phyloP scores from a whole-genome alignment of 1,284 basidiomycete species.

The Moniliophthora roreri region DNA sequence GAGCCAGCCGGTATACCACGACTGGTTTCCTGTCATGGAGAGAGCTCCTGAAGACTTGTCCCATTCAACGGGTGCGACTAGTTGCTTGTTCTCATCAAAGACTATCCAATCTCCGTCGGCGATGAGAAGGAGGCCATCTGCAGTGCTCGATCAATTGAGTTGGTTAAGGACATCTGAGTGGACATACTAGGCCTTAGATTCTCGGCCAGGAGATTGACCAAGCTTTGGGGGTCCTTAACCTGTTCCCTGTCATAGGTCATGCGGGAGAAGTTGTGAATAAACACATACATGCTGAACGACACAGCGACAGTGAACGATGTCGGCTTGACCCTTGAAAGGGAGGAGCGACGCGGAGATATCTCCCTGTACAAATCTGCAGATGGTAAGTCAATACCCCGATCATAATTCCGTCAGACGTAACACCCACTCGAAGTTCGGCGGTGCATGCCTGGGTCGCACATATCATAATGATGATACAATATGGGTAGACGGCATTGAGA shows the following conservation, averaged over 20 bases:
- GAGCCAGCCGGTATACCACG: constrained; percentile 25
- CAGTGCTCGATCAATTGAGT: background rate
- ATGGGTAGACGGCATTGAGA: background rate
- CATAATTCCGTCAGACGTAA: background rate
- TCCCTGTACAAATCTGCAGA: constrained; percentile 22
- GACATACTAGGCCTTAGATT: constrained; percentile 21
- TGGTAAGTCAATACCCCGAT: background rate
- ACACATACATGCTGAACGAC: constrained; percentile 25
- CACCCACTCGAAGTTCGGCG: constrained; percentile 22
- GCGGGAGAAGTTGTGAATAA: background rate
- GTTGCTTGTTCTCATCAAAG: constrained; percentile 19
- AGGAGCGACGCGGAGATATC: constrained; percentile 22
- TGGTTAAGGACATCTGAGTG: background rate
- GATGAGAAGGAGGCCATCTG: constrained; percentile 23
- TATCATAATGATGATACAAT: no score
- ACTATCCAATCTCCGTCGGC: constrained; percentile 23
- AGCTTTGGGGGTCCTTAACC: constrained; percentile 21
- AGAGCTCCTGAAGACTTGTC: constrained; percentile 11
- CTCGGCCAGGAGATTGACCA: constrained; percentile 18
- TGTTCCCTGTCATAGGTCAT: constrained; percentile 2
- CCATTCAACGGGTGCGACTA: constrained; percentile 20
- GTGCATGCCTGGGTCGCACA: constrained; percentile 11
- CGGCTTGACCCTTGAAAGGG: constrained; percentile 19
- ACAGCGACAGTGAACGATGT: constrained; percentile 27
- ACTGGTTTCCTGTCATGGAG: constrained; percentile 10